Percentiles rank a stretch among this genome's conserved stretches.
phyloP scores from a whole-genome alignment of 164 flowering plant species.

The Umbellularia californica region DNA sequence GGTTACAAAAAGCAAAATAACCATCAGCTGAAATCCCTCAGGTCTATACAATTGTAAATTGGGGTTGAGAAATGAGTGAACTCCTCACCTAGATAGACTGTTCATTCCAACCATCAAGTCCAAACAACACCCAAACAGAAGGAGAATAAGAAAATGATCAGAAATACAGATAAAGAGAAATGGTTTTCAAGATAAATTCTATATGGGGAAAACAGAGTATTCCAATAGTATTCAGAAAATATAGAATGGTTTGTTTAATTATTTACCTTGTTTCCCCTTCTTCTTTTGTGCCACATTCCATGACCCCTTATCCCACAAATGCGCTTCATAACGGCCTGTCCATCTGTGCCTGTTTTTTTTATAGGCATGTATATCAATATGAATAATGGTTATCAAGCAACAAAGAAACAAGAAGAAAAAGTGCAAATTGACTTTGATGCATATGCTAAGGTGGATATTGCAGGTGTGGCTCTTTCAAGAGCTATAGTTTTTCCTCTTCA shows the following conservation, averaged over 20 bases:
- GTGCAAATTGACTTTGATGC: too few species aligned
- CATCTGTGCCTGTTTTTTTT: constrained; percentile 47
- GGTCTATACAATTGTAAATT: neutral
- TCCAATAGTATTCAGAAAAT: neutral
- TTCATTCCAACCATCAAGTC: constrained; percentile 8
- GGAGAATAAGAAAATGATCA: neutral
- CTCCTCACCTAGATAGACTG: constrained; percentile 55
- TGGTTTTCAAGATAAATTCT: neutral
- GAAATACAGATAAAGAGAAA: neutral
- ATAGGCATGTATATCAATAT: too few species aligned
- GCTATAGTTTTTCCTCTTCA: too few species aligned
- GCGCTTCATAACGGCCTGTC: constrained; percentile 70
- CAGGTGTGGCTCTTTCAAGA: too few species aligned
- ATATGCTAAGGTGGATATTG: too few species aligned
- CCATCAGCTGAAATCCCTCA: neutral
- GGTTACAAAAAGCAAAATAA: constrained; percentile 2
- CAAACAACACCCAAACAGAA: neutral
- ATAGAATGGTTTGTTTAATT: too few species aligned
- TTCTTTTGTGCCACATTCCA: constrained; percentile 68
- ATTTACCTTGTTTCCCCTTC: constrained; percentile 62
- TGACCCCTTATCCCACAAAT: constrained; percentile 62
- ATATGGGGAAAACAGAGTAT: neutral
- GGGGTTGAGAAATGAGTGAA: neutral
- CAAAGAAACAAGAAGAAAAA: neutral
- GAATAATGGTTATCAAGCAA: neutral